Percentiles rank a stretch among this genome's conserved stretches.
phyloP scores from a whole-genome alignment of 306 rosid species.

The Elaeagnus macrophylla region DNA sequence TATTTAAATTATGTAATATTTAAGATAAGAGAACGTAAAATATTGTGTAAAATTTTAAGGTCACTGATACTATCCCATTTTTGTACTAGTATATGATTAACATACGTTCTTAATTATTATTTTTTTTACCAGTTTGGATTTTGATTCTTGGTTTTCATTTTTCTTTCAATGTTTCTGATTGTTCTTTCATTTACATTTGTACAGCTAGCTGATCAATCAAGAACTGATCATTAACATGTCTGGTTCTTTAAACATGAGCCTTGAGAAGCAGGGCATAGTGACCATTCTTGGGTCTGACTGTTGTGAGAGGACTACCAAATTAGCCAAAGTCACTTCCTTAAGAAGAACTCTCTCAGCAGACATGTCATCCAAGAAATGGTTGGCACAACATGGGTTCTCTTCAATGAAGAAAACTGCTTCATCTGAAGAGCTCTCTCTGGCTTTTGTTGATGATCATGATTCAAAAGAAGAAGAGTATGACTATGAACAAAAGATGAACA shows the following conservation, averaged over 20 bases:
- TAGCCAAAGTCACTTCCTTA: conserved; percentile 31
- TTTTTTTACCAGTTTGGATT: too few relatives aligned
- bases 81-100: too few relatives aligned
- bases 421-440: conserved; percentile 28
- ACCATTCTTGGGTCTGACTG: conserved; percentile 44
- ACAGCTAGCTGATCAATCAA: neutral
- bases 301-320: conserved; percentile 15
- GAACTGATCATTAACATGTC: neutral
- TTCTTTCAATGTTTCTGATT: too few relatives aligned
- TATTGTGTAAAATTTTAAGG: too few relatives aligned
- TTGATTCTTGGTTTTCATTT: too few relatives aligned
- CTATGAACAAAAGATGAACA: conserved; percentile 4
- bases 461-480: too few relatives aligned
- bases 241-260: neutral
- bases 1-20: too few relatives aligned
- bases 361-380: conserved; percentile 84
- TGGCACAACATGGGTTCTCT: conserved; percentile 38
- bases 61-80: too few relatives aligned
- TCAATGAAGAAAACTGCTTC: conserved; percentile 52
- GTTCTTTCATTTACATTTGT: neutral
- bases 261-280: conserved; percentile 55
- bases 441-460: neutral
- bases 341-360: conserved; percentile 82
- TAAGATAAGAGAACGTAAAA: too few relatives aligned
- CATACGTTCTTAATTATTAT: too few relatives aligned